Base-by-base conservation (phyloP, 2,329 filamentous ascomycete genomes). In the Diaporthe destruens region DNA sequence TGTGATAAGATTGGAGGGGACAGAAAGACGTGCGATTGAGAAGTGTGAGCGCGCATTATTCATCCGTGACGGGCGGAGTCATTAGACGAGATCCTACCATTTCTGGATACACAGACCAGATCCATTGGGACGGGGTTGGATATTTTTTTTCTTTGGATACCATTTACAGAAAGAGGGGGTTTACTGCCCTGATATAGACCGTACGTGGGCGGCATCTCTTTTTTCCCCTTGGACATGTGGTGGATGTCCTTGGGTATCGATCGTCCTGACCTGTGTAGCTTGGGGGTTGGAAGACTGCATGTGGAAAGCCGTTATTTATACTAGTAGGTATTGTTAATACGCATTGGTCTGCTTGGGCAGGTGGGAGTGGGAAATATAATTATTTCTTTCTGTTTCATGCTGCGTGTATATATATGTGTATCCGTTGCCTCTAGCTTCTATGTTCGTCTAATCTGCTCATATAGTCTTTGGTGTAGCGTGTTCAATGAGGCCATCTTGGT, bases 401-500 rank as follows among this genome's bases (percentile, higher is more conserved):
- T 29, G 29, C 29, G 29, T 6, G 32, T 18, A 53, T 25, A 44
- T 14, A 6, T 65, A 14, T 25, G 61, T 14, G 6, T 65, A 14
- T 29, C 25, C 4, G 14, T 36, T 11, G n/a, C 3, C 18, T 65
- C 44, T 51, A 51, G 4, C 0, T 63, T 63, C 25, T 63, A 8
- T 36, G 7, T 36, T 25, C 51, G 4, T 51, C 29, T 51, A 20
- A 20, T 53, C 61, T 51, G 44, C 7, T 16, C 61, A 65, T 65
- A 3, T 25, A 25, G 36, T 1, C 18, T 2, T 44, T 44, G 9
- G 59, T 36, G 51, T 65, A 29, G 61, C 61, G 44, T 65, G 44
- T 65, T 65, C 7, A 14, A 39, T 51, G 44, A 65, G 44, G n/a
- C 61, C 61, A 65, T 65, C 61, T 32, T 11, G 32, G 11, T 29